Percentiles rank a stretch among this genome's conserved stretches.
Conservation (phyloP, 169 alveolate species). For the Plasmodium falciparum region DNA sequence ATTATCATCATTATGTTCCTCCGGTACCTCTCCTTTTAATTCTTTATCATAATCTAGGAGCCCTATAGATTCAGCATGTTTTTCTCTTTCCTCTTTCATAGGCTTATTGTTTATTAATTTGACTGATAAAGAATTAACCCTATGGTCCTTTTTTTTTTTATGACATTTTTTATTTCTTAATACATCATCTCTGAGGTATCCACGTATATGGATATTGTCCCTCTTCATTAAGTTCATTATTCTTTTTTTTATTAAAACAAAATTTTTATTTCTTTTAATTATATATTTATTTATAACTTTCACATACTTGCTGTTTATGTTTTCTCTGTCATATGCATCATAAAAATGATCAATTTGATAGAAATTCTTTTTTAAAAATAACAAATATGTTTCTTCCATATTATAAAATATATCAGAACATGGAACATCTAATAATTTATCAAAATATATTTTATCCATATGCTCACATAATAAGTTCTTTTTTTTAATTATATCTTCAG, state of each 20-base stretch:
- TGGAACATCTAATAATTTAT: constrained; percentile 18
- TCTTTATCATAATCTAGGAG: not conserved
- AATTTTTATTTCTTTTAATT: constrained; percentile 37
- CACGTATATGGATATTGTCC: too few species aligned
- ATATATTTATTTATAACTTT: constrained; percentile 21
- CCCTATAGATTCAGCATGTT: not conserved
- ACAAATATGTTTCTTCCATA: constrained; percentile 26
- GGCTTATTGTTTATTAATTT: too few species aligned
- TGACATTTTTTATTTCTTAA: too few species aligned
- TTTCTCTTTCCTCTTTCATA: not conserved
- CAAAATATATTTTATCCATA: constrained; percentile 54
- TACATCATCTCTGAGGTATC: too few species aligned
- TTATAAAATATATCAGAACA: constrained; percentile 6
- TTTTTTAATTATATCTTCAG: constrained; percentile 18
- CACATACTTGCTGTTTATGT: constrained; percentile 4
- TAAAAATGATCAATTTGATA: constrained; percentile 26
- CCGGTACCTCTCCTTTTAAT: too few species aligned
- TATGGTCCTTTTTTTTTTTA: not conserved
- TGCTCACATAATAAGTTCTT: constrained; percentile 10
- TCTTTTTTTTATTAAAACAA: not conserved
- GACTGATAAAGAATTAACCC: not conserved
- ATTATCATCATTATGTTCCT: too few species aligned
- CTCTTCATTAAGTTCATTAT: not conserved
- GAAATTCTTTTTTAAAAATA: constrained; percentile 50
- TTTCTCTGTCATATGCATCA: constrained; percentile 20